These are phyloP conservation scores for Wickerhamiella brachini DNA, from an alignment of 805 yeast species.

Conservation along the genomic window DNA sequence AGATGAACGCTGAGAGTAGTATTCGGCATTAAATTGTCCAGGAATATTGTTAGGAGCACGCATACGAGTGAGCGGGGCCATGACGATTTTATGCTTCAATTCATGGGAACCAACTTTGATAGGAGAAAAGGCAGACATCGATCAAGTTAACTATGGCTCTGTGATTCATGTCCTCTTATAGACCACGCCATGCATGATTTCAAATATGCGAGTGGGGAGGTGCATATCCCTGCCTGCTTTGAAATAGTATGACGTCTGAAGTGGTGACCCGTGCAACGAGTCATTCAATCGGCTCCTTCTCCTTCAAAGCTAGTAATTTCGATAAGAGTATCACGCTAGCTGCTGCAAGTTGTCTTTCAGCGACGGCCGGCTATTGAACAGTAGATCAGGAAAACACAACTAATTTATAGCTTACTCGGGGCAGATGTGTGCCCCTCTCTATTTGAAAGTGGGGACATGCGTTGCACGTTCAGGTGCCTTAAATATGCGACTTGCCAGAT, in stretches of 20 bases:
- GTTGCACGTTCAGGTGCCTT: background rate
- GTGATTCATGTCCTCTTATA: too few species aligned
- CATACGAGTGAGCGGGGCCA: slow-evolving; percentile 39
- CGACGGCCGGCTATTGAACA: too few species aligned
- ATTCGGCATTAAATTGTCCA: slow-evolving; percentile 32
- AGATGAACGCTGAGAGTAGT: slow-evolving; percentile 43
- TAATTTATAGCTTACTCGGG: too few species aligned
- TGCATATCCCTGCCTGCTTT: background rate
- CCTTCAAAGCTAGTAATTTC: too few species aligned
- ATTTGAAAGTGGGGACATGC: too few species aligned
- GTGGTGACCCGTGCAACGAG: too few species aligned
- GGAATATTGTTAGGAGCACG: slow-evolving; percentile 31
- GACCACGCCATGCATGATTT: background rate
- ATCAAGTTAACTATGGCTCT: too few species aligned
- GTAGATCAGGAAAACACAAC: too few species aligned
- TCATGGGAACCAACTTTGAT: slow-evolving; percentile 25
- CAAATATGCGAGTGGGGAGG: background rate
- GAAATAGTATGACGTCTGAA: background rate
- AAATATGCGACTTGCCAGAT: slow-evolving; percentile 1
- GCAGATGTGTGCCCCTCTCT: too few species aligned
- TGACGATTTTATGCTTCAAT: slow-evolving; percentile 29
- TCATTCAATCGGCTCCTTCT: too few species aligned
- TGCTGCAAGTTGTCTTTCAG: too few species aligned
- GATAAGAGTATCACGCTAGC: too few species aligned
- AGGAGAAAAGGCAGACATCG: slow-evolving; percentile 20